Conservation (phyloP, 768 basidiomycete species). For the Rubroboletus pulcherrimus region DNA sequence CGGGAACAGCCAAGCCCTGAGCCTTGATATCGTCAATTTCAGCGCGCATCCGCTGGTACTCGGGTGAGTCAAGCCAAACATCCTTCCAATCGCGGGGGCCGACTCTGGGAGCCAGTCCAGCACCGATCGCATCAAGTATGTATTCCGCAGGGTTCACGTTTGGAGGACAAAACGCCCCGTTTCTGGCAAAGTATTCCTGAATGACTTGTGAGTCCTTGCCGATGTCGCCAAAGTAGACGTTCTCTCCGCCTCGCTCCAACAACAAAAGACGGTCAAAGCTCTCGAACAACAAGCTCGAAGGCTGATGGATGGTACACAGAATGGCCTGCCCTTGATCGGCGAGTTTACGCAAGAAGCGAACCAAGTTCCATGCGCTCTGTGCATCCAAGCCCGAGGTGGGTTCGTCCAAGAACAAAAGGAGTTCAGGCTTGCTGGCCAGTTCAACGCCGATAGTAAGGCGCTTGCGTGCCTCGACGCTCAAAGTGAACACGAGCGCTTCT, state of each 20-base stretch:
- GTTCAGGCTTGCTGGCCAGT: constrained; percentile 64
- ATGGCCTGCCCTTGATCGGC: constrained; percentile 86
- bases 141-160: constrained; percentile 79
- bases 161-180: constrained; percentile 68
- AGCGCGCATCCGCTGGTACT: constrained; percentile 40
- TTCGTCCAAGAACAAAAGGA: constrained; percentile 35
- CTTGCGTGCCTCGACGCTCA: constrained; percentile 71
- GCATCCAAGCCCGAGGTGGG: constrained; percentile 57
- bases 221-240: constrained; percentile 92
- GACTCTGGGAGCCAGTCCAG: constrained; percentile 67
- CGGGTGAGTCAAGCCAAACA: constrained; percentile 74
- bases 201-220: constrained; percentile 67
- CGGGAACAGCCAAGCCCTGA: constrained; percentile 42
- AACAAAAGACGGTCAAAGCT: constrained; percentile 74
- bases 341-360: constrained; percentile 78
- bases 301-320: constrained; percentile 88
- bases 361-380: constrained; percentile 75
- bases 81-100: constrained; percentile 85
- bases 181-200: constrained; percentile 68
- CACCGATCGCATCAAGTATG: constrained; percentile 85
- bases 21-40: constrained; percentile 49
- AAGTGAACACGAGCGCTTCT: constrained; percentile 74
- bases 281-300: constrained; percentile 81
- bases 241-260: constrained; percentile 76
- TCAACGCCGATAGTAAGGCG: constrained; percentile 91